These are phyloP conservation scores for Pseudopyrenochaeta lycopersici DNA, from an alignment of 2,329 filamentous ascomycete species.

Conservation along the genomic window DNA sequence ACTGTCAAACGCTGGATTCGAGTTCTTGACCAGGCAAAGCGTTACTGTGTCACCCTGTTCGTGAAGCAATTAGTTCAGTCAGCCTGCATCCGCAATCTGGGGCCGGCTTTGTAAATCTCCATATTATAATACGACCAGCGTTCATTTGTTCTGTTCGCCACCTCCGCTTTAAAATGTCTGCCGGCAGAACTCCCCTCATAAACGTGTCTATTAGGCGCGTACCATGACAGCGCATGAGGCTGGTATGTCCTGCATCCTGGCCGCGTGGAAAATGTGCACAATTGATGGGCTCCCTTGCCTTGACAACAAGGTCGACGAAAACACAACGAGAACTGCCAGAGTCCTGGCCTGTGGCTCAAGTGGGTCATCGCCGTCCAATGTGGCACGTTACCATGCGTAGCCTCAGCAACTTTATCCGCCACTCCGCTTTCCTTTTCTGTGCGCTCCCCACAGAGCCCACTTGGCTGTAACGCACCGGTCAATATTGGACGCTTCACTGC, in stretches of 20 bases:
- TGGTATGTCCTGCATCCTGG: slow-evolving; percentile 7
- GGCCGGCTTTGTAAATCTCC: slow-evolving; percentile 18
- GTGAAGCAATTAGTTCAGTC: slow-evolving; percentile 17
- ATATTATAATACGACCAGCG: slow-evolving; percentile 20
- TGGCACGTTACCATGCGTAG: slow-evolving; percentile 3
- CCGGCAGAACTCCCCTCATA: slow-evolving; percentile 3
- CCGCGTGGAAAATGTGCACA: slow-evolving; percentile 3
- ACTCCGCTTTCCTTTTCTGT: slow-evolving; percentile 4
- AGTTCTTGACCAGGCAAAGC: background rate
- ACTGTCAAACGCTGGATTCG: background rate
- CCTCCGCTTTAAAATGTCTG: slow-evolving; percentile 7
- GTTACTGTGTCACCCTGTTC: slow-evolving; percentile 9
- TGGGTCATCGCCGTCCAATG: background rate
- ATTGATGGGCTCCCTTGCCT: slow-evolving; percentile 17
- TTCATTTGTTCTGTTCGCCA: slow-evolving; percentile 11
- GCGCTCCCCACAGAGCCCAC: background rate
- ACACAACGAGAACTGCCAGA: slow-evolving; percentile 5
- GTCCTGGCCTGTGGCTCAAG: slow-evolving; percentile 8
- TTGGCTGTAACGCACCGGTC: background rate
- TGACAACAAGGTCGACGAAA: slow-evolving; percentile 26
- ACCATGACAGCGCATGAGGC: slow-evolving; percentile 11
- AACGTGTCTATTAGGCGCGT: background rate
- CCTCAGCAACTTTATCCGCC: slow-evolving; percentile 14
- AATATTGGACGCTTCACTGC: background rate
- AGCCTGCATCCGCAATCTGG: slow-evolving; percentile 17